Percentiles rank a stretch among this genome's conserved stretches.
These are phyloP conservation scores for Penicillium sp. DNA, from an alignment of 2,329 filamentous ascomycete species.

Conservation along the genomic window DNA sequence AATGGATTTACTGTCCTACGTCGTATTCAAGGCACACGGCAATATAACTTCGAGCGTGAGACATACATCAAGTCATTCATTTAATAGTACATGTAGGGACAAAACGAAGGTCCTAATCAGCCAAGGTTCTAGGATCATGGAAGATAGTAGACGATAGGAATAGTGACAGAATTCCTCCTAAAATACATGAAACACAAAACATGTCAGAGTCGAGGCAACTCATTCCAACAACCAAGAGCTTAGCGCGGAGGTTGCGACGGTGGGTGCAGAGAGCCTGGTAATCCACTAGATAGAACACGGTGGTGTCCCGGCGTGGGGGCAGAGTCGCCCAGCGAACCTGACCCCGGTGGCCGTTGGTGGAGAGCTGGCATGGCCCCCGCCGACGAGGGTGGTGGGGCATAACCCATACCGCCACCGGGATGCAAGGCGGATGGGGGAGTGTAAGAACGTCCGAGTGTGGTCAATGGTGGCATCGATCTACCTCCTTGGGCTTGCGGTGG, in stretches of 20 bases:
- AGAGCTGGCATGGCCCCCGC: slow-evolving; percentile 30
- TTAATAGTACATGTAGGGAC: slow-evolving; percentile 25
- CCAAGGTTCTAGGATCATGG: slow-evolving; percentile 1
- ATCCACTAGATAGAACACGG: slow-evolving; percentile 42
- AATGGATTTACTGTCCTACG: no score
- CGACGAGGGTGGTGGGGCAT: slow-evolving; percentile 28
- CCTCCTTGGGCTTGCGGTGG: slow-evolving; percentile 35
- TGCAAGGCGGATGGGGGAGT: slow-evolving; percentile 43
- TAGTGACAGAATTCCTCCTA: neutral
- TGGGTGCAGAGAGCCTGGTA: slow-evolving; percentile 31
- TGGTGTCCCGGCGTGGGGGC: slow-evolving; percentile 35
- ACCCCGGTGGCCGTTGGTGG: slow-evolving; percentile 32
- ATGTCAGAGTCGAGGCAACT: neutral
- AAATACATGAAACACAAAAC: neutral
- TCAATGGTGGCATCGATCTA: slow-evolving; percentile 31
- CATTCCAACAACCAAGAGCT: neutral
- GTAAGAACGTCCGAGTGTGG: slow-evolving; percentile 41
- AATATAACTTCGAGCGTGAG: slow-evolving; percentile 5
- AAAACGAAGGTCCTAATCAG: slow-evolving; percentile 8
- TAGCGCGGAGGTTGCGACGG: slow-evolving; percentile 33
- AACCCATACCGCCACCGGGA: slow-evolving; percentile 36
- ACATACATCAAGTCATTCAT: slow-evolving; percentile 29
- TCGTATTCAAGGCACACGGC: no score
- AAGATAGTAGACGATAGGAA: slow-evolving; percentile 2
- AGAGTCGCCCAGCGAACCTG: slow-evolving; percentile 29